phyloP scores from a whole-genome alignment of 2,329 filamentous ascomycete genomes.

The Curvularia verruculosa region DNA sequence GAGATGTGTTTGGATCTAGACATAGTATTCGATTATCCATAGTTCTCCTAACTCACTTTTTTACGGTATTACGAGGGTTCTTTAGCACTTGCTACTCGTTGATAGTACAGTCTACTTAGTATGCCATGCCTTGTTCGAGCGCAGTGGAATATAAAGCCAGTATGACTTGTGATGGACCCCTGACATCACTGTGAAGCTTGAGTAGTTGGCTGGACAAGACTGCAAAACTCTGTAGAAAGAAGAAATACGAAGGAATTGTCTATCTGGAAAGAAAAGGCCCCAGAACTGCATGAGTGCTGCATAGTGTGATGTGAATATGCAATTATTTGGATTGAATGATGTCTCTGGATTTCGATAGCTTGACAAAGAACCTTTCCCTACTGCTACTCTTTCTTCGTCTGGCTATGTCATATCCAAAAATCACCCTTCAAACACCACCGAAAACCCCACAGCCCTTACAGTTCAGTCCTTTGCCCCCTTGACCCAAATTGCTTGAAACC shows the following conservation, averaged over 20 bases:
- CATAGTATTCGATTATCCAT: background rate
- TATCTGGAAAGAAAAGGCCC: background rate
- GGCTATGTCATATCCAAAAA: background rate
- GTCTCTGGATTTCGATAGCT: background rate
- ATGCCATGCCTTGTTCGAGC: too few species aligned
- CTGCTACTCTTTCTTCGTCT: too few species aligned
- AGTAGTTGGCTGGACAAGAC: background rate
- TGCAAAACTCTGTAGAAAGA: background rate
- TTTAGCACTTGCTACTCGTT: background rate
- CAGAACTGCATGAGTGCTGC: background rate
- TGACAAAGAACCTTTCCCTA: background rate
- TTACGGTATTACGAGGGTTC: background rate
- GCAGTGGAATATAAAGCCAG: background rate
- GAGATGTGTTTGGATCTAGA: background rate
- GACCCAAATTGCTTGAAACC: background rate
- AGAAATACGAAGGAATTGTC: background rate
- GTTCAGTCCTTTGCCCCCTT: background rate
- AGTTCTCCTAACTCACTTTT: background rate
- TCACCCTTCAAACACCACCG: background rate
- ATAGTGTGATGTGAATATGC: background rate
- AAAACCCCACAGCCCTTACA: background rate
- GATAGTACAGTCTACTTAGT: background rate
- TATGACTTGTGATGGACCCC: background rate
- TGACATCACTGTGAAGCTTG: background rate
- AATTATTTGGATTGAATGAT: background rate